Base-by-base conservation (phyloP, 768 basidiomycete species). In the Auricularia sp. region DNA sequence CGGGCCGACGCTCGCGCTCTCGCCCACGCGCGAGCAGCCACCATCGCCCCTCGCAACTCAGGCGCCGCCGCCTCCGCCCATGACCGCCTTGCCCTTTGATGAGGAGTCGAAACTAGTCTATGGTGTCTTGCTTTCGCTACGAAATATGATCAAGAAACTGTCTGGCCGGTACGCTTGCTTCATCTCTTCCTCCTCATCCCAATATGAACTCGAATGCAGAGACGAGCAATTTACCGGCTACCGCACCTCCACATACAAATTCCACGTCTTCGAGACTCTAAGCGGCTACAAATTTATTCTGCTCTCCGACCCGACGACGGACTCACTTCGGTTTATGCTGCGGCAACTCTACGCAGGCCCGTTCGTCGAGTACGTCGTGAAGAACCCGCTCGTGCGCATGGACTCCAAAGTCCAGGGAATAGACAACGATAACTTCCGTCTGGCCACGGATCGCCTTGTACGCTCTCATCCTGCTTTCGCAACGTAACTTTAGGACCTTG, bases 51-150 rank as follows among this genome's bases (percentile, higher is more conserved):
- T 75, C 3, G 71, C 78, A 18, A 70, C 74, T 0, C 70, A 74
- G 33, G 69, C 78, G n/a, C 67, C 71, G 33, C 59, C 63, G 29
- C 61, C 71, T 42, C 68, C 73, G 35, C 77, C 80, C 10, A 83
- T 77, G 67, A 80, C 84, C 3, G 85, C 83, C 18, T 78, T 99
- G 21, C 80, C 96, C 5, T 98, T 99, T 69, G 97, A 99, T 72
- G 97, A 99, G 74, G 96, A 99, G 75, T 88, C 89, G 1, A 99
- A 99, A 73, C 82, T 99, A 67, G 95, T 99, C 0, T 99, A 98
- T 73, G 97, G 97, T 64, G 92, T 99, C 63, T 81, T 98, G 14
- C 79, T 98, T 54, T 94, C 92, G 6, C 73, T 99, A 69, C 78
- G 93, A 64, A 94, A 93, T 75, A 96, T 98, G 94, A 80, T 96